Evolutionary conservation across 2,329 filamentous ascomycete species (phyloP), one percentile per base, ranked within the genome.

Genomic region (Penicillium sp.): DNA sequence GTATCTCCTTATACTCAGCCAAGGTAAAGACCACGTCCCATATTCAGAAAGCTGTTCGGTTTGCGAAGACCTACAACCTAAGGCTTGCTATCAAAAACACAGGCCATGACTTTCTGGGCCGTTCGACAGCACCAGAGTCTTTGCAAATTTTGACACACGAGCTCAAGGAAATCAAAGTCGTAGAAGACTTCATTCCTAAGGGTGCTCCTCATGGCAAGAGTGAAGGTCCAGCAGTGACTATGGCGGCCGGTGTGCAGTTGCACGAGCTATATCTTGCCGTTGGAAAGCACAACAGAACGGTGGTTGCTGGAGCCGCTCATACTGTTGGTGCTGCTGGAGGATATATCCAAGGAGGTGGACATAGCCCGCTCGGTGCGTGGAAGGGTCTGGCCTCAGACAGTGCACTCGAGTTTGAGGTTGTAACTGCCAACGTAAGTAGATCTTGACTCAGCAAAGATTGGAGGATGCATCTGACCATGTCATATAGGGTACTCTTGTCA

Each of bases 41-140:
- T 40, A 67, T 76, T 51, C 69, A 75, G 55, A 53, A 65, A n/a
- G 68, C 68, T 9, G 72, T 76, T 10, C 63, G 57, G 4, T 76
- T 74, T 50, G 72, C 67, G 2, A 63, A 55, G 18, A 52, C 55
- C 41, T 58, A 70, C 52, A 68, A 70, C 44, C 54, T 73, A 21
- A 63, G 68, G 3, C 59, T 71, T 4, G 60, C 56, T 24, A 66
- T 72, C 39, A 70, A 70, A 52, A 74, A 73, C 49, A 68, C 67
- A 1, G 72, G 72, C 1, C 73, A 72, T 51, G 68, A 71, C 46
- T 73, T 68, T 44, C 54, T 70, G 13, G 64, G 69, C 27, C 62
- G 70, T 10, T 68, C 68, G 13, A 57, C 65, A 34, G 63, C 68
- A 10, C 61, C 65, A 5, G 61, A 71, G 39, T 69, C 70, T 1